phyloP scores from a whole-genome alignment of 441 rosid genomes.

The Daphne laureola region DNA sequence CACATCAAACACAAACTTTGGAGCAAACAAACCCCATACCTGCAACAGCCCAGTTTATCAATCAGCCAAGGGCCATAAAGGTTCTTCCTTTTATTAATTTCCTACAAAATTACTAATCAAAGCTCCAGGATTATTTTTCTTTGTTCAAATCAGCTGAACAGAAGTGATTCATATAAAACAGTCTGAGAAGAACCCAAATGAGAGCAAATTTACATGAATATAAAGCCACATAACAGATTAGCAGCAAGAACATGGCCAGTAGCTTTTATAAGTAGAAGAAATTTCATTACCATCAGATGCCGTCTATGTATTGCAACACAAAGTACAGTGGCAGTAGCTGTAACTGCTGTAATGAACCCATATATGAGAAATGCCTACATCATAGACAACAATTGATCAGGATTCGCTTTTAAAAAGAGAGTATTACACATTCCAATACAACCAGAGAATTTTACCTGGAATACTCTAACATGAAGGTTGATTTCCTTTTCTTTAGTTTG shows the following conservation, averaged over 20 bases:
- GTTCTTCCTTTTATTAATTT: not conserved
- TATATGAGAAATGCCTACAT: constrained; percentile 66
- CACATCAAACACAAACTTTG: constrained; percentile 89
- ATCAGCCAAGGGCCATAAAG: not conserved
- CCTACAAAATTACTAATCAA: too few species aligned
- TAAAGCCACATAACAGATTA: not conserved
- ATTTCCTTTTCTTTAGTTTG: constrained; percentile 20
- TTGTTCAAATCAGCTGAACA: not conserved
- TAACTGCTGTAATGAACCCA: constrained; percentile 53
- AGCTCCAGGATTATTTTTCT: not conserved
- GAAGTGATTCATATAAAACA: constrained; percentile 11
- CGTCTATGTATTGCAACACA: constrained; percentile 84
- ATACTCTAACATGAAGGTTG: constrained; percentile 24
- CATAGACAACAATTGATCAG: constrained; percentile 8
- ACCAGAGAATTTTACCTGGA: constrained; percentile 36
- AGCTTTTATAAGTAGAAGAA: not conserved
- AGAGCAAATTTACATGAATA: constrained; percentile 2
- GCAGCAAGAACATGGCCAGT: not conserved
- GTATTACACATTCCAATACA: not conserved
- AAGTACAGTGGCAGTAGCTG: constrained; percentile 53
- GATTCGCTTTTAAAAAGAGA: constrained; percentile 8
- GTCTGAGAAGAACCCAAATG: constrained; percentile 2
- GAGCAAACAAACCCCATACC: constrained; percentile 98
- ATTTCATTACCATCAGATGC: constrained; percentile 71
- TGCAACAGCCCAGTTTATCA: constrained; percentile 18